Evolutionary conservation across 2,329 filamentous ascomycete species (phyloP), one percentile per base, ranked within the genome.

Genomic region (Clonostachys solani): DNA sequence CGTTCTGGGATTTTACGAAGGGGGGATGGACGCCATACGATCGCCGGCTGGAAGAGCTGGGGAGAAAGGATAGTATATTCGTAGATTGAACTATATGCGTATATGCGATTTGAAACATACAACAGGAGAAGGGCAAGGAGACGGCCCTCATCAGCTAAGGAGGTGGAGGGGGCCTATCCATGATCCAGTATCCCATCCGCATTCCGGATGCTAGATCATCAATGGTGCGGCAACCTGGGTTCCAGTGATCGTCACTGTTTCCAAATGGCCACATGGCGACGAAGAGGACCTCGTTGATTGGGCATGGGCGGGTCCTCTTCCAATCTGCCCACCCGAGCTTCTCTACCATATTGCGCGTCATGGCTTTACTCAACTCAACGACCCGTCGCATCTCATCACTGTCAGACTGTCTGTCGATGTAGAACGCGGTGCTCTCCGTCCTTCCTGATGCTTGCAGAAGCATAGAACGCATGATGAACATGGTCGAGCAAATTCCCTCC

Each of bases 191-290:
- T 29, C 23, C 23, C 23, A 29, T 29, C 23, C 23, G 23, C 6
- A 4, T 29, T 10, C 23, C 23, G 23, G 23, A 29, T 29, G 19
- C 61, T 61, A 64, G 33, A 6, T 55, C 47, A 5, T 57, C 49
- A 3, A 60, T 50, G 4, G 60, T 51, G n/a, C 57, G 56, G 18
- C 64, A 68, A 3, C 55, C 63, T 0, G 64, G 64, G 12, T 56
- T 45, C 57, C 60, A 70, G 54, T 82, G 78, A 55, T 86, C 81
- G 23, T 79, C 69, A 0, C 64, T 56, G 0, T 63, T 68, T 0
- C 82, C 82, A 58, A 74, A 67, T 0, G 82, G 83, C 81, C 81
- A 86, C 56, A 86, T 83, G 2, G 81, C 80, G n/a, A 84, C 67
- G 42, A 80, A 73, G 50, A 81, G 81, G 4, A 83, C 60, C 60